Evolutionary conservation across 164 flowering plant genomes (phyloP).

Genomic region (Stephania japonica): DNA sequence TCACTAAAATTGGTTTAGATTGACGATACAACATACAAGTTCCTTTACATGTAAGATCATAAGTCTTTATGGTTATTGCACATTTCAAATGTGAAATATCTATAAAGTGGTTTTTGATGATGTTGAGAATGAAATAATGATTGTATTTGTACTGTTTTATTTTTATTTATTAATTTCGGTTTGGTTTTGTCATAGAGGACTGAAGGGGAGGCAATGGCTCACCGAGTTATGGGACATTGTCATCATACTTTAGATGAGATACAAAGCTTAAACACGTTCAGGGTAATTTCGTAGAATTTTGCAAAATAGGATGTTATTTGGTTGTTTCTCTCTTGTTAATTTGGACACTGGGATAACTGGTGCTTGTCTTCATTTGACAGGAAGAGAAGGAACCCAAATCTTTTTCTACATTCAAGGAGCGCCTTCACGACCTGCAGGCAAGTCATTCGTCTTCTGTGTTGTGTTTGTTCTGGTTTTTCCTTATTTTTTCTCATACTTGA

Average conservation of each 20-base stretch:
- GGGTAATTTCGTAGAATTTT: constrained; percentile 34
- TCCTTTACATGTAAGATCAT: background rate
- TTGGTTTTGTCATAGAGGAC: constrained; percentile 29
- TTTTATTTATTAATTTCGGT: background rate
- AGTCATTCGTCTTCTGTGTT: constrained; percentile 6
- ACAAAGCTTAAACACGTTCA: constrained; percentile 42
- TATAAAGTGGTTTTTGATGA: background rate
- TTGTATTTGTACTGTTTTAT: background rate
- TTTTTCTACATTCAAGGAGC: constrained; percentile 77
- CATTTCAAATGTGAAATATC: background rate
- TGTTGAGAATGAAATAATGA: background rate
- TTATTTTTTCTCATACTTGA: constrained; percentile 14
- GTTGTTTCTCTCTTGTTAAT: background rate
- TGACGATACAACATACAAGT: background rate
- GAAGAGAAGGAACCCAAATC: constrained; percentile 46
- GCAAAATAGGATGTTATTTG: background rate
- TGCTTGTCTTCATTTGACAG: constrained; percentile 30
- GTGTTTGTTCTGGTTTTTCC: constrained; percentile 5
- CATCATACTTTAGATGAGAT: constrained; percentile 57
- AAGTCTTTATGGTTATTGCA: background rate
- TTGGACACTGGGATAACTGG: background rate
- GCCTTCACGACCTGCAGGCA: constrained; percentile 77
- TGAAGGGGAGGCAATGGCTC: constrained; percentile 56
- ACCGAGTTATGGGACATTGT: constrained; percentile 46
- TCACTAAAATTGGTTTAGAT: background rate